Conservation (phyloP, 257 asterid genomes). For the Coffea canephora region DNA sequence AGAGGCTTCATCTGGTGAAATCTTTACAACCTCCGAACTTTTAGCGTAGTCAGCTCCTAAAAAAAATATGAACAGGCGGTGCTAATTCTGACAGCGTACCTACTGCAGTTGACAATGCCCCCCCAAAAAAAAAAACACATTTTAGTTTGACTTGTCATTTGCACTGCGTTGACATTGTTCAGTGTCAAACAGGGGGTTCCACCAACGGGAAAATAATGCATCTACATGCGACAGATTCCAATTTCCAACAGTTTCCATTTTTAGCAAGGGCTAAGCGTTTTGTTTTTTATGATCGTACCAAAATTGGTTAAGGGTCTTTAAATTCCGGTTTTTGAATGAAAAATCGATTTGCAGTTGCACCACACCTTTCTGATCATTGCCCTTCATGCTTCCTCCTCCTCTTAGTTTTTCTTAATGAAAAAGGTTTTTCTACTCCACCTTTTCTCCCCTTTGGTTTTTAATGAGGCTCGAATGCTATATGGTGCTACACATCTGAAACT, state of each 20-base stretch:
- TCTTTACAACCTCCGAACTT: background rate
- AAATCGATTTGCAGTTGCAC: too few relatives aligned
- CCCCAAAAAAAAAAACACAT: too few relatives aligned
- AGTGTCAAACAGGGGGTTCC: background rate
- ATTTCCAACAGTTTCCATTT: background rate
- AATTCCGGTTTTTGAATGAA: too few relatives aligned
- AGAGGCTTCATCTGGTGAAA: background rate
- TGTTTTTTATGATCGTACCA: background rate
- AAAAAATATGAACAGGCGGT: background rate
- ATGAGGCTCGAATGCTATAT: background rate
- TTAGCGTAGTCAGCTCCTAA: background rate
- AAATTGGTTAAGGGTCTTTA: too few relatives aligned
- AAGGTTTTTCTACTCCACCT: background rate
- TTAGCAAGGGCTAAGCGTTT: background rate
- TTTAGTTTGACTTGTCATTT: background rate
- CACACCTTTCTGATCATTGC: background rate
- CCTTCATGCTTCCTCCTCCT: background rate
- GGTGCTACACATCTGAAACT: background rate
- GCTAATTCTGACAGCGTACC: background rate
- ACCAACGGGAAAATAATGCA: background rate
- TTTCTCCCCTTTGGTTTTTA: background rate
- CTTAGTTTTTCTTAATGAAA: too few relatives aligned
- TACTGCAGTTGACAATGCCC: background rate
- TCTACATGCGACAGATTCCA: background rate
- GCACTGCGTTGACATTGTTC: slow-evolving; percentile 7